phyloP scores from a whole-genome alignment of 345 rosid genomes.

The Salix koriyanagi region DNA sequence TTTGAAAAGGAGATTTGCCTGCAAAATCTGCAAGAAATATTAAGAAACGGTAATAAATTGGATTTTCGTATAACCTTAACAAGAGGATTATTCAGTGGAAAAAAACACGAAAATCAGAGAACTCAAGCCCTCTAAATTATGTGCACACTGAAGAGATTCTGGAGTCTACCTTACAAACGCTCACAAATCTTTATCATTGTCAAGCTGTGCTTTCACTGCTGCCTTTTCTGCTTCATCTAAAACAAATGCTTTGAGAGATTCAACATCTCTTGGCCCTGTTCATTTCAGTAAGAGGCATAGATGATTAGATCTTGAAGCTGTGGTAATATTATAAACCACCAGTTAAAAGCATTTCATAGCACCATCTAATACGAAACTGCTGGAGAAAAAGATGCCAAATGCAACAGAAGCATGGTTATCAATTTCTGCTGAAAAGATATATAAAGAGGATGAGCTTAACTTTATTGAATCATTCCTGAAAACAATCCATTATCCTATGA shows the following conservation, averaged over 20 bases:
- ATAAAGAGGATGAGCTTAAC: not conserved
- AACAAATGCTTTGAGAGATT: slow-evolving; percentile 64
- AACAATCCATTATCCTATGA: not conserved
- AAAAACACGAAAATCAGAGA: not conserved
- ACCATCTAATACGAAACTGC: not conserved
- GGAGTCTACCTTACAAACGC: slow-evolving; percentile 14
- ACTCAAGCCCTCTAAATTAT: not conserved
- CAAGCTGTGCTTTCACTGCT: slow-evolving; percentile 62
- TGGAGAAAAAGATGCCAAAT: not conserved
- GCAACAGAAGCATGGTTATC: not conserved
- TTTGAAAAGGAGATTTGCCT: not conserved
- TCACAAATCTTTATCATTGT: slow-evolving; percentile 59
- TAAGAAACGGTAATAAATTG: not conserved
- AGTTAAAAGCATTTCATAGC: not conserved
- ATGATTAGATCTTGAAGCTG: not conserved
- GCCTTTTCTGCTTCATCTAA: slow-evolving; percentile 90
- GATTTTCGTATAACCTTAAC: no score
- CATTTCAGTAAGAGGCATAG: not conserved
- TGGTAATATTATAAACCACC: not conserved
- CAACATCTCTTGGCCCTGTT: slow-evolving; percentile 68
- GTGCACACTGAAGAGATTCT: not conserved
- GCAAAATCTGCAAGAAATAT: not conserved
- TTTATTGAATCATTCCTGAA: not conserved
- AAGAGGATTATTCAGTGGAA: no score
- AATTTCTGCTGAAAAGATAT: not conserved